These are phyloP conservation scores for Blastobotrys capitulatus DNA, from an alignment of 1,139 yeast species.

Conservation along the genomic window DNA sequence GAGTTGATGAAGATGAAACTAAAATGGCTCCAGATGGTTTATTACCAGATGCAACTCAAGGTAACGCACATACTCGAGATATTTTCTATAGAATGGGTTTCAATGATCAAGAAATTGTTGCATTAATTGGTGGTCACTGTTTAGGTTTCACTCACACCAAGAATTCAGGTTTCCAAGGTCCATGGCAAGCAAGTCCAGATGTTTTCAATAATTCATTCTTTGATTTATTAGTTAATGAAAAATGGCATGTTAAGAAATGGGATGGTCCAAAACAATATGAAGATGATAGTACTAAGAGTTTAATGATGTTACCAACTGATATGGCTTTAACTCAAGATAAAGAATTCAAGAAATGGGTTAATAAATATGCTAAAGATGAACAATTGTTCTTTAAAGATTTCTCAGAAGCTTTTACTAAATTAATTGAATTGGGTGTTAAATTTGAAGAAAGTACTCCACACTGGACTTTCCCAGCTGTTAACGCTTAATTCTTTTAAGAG, in stretches of 20 bases:
- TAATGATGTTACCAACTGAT: slow-evolving; percentile 91
- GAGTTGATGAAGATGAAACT: slow-evolving; percentile 42
- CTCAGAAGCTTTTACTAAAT: slow-evolving; percentile 58
- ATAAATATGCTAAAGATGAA: slow-evolving; percentile 66
- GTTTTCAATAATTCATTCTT: slow-evolving; percentile 76
- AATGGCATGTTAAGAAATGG: slow-evolving; percentile 74
- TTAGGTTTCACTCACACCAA: slow-evolving; percentile 68
- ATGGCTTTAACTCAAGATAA: slow-evolving; percentile 66
- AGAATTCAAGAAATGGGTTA: slow-evolving; percentile 59
- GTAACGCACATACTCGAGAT: slow-evolving; percentile 47
- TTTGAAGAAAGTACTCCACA: slow-evolving; percentile 43
- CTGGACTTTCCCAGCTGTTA: slow-evolving; percentile 45
- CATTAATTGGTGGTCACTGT: slow-evolving; percentile 73
- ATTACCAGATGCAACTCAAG: slow-evolving; percentile 60
- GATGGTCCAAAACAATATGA: slow-evolving; percentile 75
- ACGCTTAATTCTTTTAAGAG: slow-evolving; percentile 11
- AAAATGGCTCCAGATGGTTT: slow-evolving; percentile 61
- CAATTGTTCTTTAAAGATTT: slow-evolving; percentile 69
- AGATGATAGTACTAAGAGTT: slow-evolving; percentile 62
- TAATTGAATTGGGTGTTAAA: slow-evolving; percentile 69
- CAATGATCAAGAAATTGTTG: slow-evolving; percentile 57
- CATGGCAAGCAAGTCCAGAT: slow-evolving; percentile 86
- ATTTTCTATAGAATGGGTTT: slow-evolving; percentile 60
- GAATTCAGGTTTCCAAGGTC: slow-evolving; percentile 69
- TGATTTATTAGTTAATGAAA: slow-evolving; percentile 57